phyloP scores from a whole-genome alignment of 345 rosid species.

The Toxicodendron radicans region DNA sequence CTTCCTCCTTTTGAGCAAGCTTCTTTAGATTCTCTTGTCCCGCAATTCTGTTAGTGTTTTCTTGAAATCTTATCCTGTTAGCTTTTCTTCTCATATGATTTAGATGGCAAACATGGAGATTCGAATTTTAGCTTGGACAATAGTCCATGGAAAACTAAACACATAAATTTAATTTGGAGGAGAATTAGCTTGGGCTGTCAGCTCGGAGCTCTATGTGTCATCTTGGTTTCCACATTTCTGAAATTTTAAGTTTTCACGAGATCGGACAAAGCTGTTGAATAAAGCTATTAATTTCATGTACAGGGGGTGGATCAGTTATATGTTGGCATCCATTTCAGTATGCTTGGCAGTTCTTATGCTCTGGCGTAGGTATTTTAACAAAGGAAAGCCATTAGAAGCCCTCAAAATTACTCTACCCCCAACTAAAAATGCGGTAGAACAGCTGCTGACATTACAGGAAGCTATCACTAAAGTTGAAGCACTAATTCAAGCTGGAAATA shows the following conservation, averaged over 20 bases:
- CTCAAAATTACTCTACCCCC: conserved; percentile 69
- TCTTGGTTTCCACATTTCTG: conserved; percentile 2
- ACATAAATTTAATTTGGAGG: too few species aligned
- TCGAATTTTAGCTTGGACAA: too few species aligned
- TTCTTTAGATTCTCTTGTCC: too few species aligned
- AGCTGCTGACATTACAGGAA: conserved; percentile 77
- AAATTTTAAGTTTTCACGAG: conserved; percentile 13
- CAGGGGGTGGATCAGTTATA: conserved; percentile 76
- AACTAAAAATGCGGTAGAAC: conserved; percentile 84
- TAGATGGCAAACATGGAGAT: too few species aligned
- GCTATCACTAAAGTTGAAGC: conserved; percentile 67
- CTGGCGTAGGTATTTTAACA: conserved; percentile 53
- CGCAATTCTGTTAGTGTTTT: too few species aligned
- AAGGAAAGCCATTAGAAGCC: conserved; percentile 55
- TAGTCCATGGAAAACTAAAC: too few species aligned
- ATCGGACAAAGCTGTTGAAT: conserved; percentile 8
- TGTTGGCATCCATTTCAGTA: conserved; percentile 53
- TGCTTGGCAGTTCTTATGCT: conserved; percentile 62
- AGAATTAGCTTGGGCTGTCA: too few species aligned
- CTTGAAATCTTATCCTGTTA: too few species aligned
- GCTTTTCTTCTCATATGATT: too few species aligned
- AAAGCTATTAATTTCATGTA: conserved; percentile 19
- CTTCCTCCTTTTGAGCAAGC: too few species aligned
- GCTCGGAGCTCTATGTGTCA: conserved; percentile 6
- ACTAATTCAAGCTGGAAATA: conserved; percentile 70